Base-by-base conservation (phyloP, 75 land plant genomes). In the Azolla pinnata region DNA sequence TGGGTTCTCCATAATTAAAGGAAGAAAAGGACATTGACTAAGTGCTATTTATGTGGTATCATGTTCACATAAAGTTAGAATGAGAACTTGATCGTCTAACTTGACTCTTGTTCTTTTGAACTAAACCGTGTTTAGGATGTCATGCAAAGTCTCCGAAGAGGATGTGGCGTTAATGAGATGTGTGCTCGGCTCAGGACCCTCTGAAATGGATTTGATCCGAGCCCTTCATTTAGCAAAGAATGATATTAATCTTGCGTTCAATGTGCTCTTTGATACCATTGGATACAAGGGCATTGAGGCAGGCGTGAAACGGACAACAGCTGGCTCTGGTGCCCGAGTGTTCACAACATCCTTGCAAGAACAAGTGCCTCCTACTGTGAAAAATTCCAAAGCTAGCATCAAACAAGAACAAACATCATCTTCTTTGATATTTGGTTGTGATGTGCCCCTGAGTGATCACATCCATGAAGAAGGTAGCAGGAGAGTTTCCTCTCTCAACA, bases 171-270 rank as follows among this genome's bases (percentile, higher is more conserved):
- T 79, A 7, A 83, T 91, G 54, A 75, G 86, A 49, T 66, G 87
- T 5, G 71, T 91, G 2, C 66, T 91, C 7, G 97, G 97, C 29
- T 26, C 47, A 0, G 88, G 62, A 0, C 73, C 66, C 33, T 75
- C 83, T 29, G 86, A 87, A 0, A 87, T 91, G 93, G 93, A 91
- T 54, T 65, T 91, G 18, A 79, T 87, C 54, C 80, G 90, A 12
- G 85, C 97, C 19, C 83, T 91, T 18, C 88, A 91, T 63, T 60
- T 87, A 73, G 77, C 93, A 42, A 82, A 85, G 33, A 75, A 82
- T 61, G 93, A 91, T 57, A 52, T 73, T 52, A 67, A 81, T 21
- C 77, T 84, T 26, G 97, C 97, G 17, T 77, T 87, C 35, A 87
- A 91, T 67, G 82, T 91, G 33, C 68, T 87, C 44, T 77, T 84